Percentiles rank a stretch among this genome's conserved stretches.
phyloP scores from a whole-genome alignment of 176 grass and related monocot species.

The Neostapfia colusana region DNA sequence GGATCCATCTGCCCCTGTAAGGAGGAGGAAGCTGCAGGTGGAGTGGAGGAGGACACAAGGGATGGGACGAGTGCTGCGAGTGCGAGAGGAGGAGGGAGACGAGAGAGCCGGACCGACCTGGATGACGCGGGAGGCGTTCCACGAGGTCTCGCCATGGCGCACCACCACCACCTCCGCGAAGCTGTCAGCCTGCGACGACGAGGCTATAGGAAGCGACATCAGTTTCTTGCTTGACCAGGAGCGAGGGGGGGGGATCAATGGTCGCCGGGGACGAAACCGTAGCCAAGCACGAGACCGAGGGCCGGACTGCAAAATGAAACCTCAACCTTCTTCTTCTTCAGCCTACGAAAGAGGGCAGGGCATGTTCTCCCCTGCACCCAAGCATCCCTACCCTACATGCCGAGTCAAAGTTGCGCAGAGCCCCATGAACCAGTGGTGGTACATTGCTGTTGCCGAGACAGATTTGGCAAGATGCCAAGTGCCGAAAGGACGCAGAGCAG shows the following conservation, averaged over 20 bases:
- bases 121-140: slow-evolving; percentile 53
- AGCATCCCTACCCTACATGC: neutral
- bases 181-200: neutral
- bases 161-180: slow-evolving; percentile 68
- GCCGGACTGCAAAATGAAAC: too few species aligned
- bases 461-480: neutral
- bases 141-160: slow-evolving; percentile 62
- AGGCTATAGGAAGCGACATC: neutral
- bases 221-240: too few species aligned
- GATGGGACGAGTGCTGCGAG: too few species aligned
- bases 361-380: too few species aligned
- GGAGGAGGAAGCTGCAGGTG: too few species aligned
- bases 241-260: too few species aligned
- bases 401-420: neutral
- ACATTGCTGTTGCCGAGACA: neutral
- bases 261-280: too few species aligned
- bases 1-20: slow-evolving; percentile 58
- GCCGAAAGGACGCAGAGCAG: neutral
- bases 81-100: neutral
- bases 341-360: too few species aligned
- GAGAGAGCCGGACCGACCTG: slow-evolving; percentile 35
- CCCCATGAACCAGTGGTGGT: neutral
- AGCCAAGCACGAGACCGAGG: too few species aligned
- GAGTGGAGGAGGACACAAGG: too few species aligned
- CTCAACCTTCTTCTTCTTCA: too few species aligned